Percentiles rank a stretch among this genome's conserved stretches.
These are phyloP conservation scores for Trichoderma sp. DNA, from an alignment of 2,329 filamentous ascomycete species.

Conservation along the genomic window DNA sequence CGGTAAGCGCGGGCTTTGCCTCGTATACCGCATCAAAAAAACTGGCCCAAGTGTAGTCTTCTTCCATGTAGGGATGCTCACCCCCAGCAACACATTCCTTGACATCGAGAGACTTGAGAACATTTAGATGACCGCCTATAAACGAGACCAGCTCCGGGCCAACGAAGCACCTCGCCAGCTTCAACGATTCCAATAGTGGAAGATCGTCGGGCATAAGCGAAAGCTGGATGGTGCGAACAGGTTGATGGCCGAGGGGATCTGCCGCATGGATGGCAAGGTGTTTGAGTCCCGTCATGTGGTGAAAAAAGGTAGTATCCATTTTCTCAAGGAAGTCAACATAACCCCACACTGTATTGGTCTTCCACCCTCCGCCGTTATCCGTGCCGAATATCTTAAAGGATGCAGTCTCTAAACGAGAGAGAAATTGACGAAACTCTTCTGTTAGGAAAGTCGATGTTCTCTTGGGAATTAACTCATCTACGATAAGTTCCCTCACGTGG, in stretches of 20 bases:
- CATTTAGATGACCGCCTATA: not conserved
- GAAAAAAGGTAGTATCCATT: not conserved
- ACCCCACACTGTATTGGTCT: not conserved
- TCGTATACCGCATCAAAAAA: not conserved
- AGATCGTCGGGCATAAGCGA: not conserved
- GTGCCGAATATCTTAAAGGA: not conserved
- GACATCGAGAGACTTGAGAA: not conserved
- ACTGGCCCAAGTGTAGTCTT: not conserved
- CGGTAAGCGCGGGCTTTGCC: not conserved
- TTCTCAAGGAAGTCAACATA: not conserved
- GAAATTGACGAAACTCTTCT: conserved; percentile 3
- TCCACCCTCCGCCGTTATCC: not conserved
- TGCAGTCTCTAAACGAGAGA: not conserved
- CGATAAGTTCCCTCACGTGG: not conserved
- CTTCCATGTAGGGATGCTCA: not conserved
- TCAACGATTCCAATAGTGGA: not conserved
- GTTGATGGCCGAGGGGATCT: not conserved
- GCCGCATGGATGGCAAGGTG: not conserved
- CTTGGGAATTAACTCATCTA: not conserved
- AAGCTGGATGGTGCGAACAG: not conserved
- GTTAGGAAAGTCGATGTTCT: not conserved
- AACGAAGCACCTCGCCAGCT: not conserved
- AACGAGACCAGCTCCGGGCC: not conserved
- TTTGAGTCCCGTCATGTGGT: not conserved
- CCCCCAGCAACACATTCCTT: not conserved